Evolutionary conservation across 331 rosid species (phyloP).

Genomic region (Cydonia oblonga): DNA sequence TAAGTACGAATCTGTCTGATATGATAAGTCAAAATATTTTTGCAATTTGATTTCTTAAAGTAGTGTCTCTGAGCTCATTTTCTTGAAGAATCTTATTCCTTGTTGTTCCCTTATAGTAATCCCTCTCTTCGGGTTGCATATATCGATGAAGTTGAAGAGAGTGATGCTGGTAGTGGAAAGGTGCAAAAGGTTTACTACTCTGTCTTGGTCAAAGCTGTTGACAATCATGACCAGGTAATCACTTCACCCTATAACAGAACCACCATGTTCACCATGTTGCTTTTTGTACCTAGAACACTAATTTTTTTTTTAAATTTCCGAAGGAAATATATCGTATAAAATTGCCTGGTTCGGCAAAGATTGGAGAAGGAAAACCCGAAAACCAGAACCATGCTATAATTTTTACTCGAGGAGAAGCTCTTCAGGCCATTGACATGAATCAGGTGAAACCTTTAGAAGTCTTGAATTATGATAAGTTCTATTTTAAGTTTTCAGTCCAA

Average conservation of each 20-base stretch:
- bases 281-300: slow-evolving; percentile 11
- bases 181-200: slow-evolving; percentile 87
- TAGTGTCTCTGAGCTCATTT: slow-evolving; percentile 2
- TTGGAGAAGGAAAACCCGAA: slow-evolving; percentile 99
- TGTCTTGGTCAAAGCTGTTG: slow-evolving; percentile 80
- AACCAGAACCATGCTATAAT: slow-evolving; percentile 93
- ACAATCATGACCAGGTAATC: slow-evolving; percentile 77
- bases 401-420: slow-evolving; percentile 94
- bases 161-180: slow-evolving; percentile 46
- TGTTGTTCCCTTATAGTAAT: slow-evolving; percentile 35
- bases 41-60: slow-evolving; percentile 10
- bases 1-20: slow-evolving; percentile 48
- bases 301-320: slow-evolving; percentile 15
- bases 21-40: slow-evolving; percentile 3
- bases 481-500: slow-evolving; percentile 13
- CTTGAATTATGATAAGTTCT: slow-evolving; percentile 14
- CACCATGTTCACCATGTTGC: not conserved
- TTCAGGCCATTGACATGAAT: slow-evolving; percentile 94
- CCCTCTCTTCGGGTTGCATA: slow-evolving; percentile 98
- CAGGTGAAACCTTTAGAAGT: slow-evolving; percentile 44
- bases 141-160: slow-evolving; percentile 96
- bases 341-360: slow-evolving; percentile 79
- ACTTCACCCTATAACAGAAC: slow-evolving; percentile 10
- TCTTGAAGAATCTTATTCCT: slow-evolving; percentile 19
- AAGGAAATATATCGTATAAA: slow-evolving; percentile 91